A percentile compares a stretch with the other conserved stretches of the same genome.
These are phyloP conservation scores for Apostasia shenzhenica DNA, from an alignment of 106 monocot species.

Conservation along the genomic window DNA sequence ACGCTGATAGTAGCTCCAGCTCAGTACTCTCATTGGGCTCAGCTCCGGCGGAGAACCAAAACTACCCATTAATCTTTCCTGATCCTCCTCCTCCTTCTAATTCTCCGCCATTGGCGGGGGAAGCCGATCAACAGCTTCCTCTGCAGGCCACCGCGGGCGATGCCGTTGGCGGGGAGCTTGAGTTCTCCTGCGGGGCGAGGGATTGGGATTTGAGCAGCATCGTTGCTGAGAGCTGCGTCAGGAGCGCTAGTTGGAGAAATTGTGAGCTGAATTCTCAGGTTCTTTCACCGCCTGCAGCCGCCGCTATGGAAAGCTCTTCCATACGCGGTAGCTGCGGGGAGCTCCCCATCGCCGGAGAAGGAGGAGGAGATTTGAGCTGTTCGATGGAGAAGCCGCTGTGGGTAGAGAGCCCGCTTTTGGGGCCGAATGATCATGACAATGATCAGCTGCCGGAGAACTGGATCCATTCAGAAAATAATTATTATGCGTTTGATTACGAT, in stretches of 20 bases:
- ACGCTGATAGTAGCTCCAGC: conserved; percentile 13
- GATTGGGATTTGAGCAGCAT: conserved; percentile 55
- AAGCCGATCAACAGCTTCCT: neutral
- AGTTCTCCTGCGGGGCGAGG: conserved; percentile 27
- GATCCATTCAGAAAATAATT: neutral
- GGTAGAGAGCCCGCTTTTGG: conserved; percentile 2
- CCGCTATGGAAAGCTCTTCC: neutral
- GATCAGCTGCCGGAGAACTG: conserved; percentile 1
- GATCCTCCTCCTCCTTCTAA: neutral
- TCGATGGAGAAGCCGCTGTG: conserved; percentile 7
- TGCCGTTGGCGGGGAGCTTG: neutral
- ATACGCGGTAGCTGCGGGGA: neutral
- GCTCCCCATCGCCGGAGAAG: neutral
- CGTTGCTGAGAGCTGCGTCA: conserved; percentile 38
- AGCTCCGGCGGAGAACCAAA: neutral
- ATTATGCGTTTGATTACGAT: conserved; percentile 6
- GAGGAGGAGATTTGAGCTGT: neutral
- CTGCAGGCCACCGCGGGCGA: neutral
- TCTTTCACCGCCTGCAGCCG: neutral
- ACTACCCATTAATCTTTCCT: neutral
- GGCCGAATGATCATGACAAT: neutral
- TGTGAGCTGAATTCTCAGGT: conserved; percentile 5
- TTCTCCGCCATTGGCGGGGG: neutral
- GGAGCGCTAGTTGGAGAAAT: neutral
- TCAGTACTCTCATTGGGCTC: neutral